Percentiles rank a stretch among this genome's conserved stretches.
phyloP scores from a whole-genome alignment of 1,284 basidiomycete species.

The Vanrija humicola region DNA sequence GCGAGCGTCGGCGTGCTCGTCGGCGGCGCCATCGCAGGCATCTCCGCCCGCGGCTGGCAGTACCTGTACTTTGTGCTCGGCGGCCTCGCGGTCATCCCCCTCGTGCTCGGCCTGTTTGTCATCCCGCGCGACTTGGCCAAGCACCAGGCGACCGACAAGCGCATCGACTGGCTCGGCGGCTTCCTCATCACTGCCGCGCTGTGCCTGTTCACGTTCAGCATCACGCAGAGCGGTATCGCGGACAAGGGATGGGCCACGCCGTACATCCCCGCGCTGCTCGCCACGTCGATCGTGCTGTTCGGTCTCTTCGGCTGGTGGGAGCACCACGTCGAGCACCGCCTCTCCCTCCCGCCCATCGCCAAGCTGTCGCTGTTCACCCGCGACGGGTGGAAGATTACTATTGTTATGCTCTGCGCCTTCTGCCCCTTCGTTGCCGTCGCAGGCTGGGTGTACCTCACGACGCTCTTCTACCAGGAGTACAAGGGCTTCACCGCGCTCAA shows the following conservation, averaged over 20 bases:
- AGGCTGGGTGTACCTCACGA: conserved; percentile 25
- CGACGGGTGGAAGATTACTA: conserved; percentile 21
- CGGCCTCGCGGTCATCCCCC: conserved; percentile 27
- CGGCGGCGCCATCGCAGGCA: conserved; percentile 24
- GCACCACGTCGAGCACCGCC: conserved; percentile 20
- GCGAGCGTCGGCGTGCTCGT: conserved; percentile 25
- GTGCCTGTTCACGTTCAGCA: conserved; percentile 30
- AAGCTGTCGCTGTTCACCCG: conserved; percentile 29
- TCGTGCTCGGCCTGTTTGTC: conserved; percentile 28
- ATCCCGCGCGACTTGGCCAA: conserved; percentile 27
- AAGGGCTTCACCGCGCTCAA: conserved; percentile 16
- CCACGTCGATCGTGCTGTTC: conserved; percentile 31
- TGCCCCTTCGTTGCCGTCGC: conserved; percentile 24
- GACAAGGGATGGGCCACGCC: conserved; percentile 24
- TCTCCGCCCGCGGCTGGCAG: conserved; percentile 22
- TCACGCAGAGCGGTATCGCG: conserved; percentile 26
- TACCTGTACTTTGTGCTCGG: conserved; percentile 40
- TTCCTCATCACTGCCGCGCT: conserved; percentile 29
- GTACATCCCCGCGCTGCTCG: conserved; percentile 35
- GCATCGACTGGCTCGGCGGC: conserved; percentile 36
- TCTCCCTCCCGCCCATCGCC: conserved; percentile 24
- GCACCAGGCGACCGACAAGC: conserved; percentile 7
- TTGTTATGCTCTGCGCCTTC: conserved; percentile 24
- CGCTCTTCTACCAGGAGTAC: conserved; percentile 29
- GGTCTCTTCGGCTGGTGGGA: conserved; percentile 35